Percentiles rank a stretch among this genome's conserved stretches.
Evolutionary conservation across 495 filamentous ascomycete genomes (phyloP).

Genomic region (Xylaria curta): DNA sequence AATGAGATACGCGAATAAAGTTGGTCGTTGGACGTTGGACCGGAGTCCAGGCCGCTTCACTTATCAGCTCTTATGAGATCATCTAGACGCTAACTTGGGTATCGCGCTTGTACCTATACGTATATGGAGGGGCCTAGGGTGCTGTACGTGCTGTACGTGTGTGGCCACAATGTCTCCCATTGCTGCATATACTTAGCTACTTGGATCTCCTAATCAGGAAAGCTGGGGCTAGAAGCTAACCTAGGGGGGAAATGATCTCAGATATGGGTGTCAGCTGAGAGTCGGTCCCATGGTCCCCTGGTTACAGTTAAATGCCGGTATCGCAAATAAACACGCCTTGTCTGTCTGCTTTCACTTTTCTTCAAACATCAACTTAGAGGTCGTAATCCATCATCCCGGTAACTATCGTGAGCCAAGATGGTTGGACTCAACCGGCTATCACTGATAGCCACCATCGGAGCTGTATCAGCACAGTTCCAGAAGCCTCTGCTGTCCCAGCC

Average conservation of each 20-base stretch:
- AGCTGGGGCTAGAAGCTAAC: slow-evolving; percentile 10
- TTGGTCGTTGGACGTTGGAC: neutral
- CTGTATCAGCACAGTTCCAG: slow-evolving; percentile 26
- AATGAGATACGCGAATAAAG: neutral
- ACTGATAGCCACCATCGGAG: slow-evolving; percentile 23
- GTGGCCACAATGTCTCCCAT: neutral
- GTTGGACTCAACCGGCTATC: slow-evolving; percentile 25
- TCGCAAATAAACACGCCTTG: slow-evolving; percentile 10
- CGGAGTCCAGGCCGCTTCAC: neutral
- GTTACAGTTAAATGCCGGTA: slow-evolving; percentile 15
- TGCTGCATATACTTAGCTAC: neutral
- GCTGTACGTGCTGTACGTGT: too few species aligned
- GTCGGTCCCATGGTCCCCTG: neutral
- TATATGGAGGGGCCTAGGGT: too few species aligned
- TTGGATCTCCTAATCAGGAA: slow-evolving; percentile 4
- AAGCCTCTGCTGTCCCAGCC: slow-evolving; percentile 14
- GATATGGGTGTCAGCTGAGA: slow-evolving; percentile 6
- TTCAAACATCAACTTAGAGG: neutral
- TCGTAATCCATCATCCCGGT: neutral
- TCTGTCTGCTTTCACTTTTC: neutral
- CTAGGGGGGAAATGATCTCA: slow-evolving; percentile 6
- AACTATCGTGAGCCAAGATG: slow-evolving; percentile 23
- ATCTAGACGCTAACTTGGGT: neutral
- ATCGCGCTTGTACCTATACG: too few species aligned
- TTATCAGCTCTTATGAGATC: slow-evolving; percentile 1